Evolutionary conservation across 2,329 filamentous ascomycete genomes (phyloP), one percentile per base, ranked within the genome.

Genomic region (Cytospora piceicola): DNA sequence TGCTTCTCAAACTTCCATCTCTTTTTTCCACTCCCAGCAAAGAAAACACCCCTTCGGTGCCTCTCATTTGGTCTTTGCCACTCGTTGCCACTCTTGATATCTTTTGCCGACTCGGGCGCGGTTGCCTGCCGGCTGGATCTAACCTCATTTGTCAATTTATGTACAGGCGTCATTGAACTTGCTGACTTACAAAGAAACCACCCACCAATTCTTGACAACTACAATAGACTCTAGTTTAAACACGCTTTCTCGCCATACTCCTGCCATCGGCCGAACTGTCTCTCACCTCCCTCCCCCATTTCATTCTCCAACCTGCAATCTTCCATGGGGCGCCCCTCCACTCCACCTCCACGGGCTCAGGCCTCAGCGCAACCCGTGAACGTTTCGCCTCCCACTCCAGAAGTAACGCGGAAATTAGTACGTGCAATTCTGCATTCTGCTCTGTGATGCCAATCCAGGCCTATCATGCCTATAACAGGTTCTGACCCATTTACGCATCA

Each of bases 301-400:
- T 29, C 3, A 11, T n/a, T 6, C 42, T 7, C 15, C 15, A 49
- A 5, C 9, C 11, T 4, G 32, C 34, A 17, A 20, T 34, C 6
- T n/a, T 30, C 30, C 49, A 86, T 85, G 83, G 82, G 82, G 55
- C 79, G 79, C 14, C 76, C 80, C 30, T 74, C 75, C 15, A 85
- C 83, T 64, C 82, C 83, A 63, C 81, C 82, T 49, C 71, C 73
- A 62, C 70, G 70, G 22, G 68, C 76, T 54, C 63, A 75, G 61
- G 65, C 72, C 72, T 56, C 74, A 73, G 22, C 68, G 70, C 65
- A 73, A 72, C 8, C 72, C 73, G 51, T 57, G 36, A 63, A 66
- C 39, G 69, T 72, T 36, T 82, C 83, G 32, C 83, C 85, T 36
- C 82, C 79, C 4, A 86, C 85, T 0, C 84, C 85, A 6, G 84